Evolutionary conservation across 2,329 filamentous ascomycete genomes (phyloP).

Genomic region (Colletotrichum plurivorum): DNA sequence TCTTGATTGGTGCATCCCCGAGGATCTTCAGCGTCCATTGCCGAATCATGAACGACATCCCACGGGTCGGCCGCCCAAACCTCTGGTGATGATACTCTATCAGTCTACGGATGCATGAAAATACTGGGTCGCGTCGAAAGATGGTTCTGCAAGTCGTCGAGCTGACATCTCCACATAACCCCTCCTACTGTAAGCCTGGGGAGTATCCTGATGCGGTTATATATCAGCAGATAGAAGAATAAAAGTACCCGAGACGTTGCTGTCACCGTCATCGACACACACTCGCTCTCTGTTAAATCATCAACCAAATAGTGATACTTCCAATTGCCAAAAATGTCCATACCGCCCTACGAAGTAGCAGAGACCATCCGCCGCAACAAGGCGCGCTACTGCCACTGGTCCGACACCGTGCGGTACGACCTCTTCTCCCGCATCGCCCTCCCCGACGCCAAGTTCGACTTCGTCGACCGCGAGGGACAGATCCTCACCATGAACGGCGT

Average conservation of each 20-base stretch:
- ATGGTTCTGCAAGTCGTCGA: background rate
- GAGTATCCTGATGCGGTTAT: background rate
- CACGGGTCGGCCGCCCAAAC: background rate
- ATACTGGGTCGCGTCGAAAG: background rate
- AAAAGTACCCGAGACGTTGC: background rate
- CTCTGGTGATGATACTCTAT: background rate
- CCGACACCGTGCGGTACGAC: conserved; percentile 34
- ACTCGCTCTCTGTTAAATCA: background rate
- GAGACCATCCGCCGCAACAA: conserved; percentile 41
- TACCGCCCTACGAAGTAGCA: conserved; percentile 26
- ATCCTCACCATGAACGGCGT: conserved; percentile 12
- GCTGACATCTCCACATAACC: background rate
- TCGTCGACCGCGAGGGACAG: conserved; percentile 15
- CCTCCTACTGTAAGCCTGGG: background rate
- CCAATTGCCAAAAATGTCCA: background rate
- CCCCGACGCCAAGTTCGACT: conserved; percentile 29
- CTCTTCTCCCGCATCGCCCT: conserved; percentile 35
- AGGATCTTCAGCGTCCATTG: background rate
- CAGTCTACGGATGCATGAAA: too few relatives aligned
- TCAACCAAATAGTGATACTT: background rate
- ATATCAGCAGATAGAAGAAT: background rate
- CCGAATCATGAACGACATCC: background rate
- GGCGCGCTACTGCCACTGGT: conserved; percentile 37
- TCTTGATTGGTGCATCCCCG: background rate
- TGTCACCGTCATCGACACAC: background rate